phyloP scores from a whole-genome alignment of 225 moss, liverwort and hornwort species.

The Pseudoscleropodium purum region DNA sequence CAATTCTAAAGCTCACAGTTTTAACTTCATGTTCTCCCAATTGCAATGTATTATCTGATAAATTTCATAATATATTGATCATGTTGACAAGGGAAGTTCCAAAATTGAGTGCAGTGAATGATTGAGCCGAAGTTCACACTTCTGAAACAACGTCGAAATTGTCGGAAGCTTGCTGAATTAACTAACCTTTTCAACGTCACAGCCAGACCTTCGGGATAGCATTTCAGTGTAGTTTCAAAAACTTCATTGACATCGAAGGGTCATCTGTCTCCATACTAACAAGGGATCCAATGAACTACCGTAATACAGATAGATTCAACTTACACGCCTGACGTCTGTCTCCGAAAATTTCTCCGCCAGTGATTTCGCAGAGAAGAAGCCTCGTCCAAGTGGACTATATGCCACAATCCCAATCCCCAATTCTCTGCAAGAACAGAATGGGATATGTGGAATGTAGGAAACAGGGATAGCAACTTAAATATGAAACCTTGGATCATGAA shows the following conservation, averaged over 20 bases:
- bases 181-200: background rate
- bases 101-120: background rate
- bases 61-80: background rate
- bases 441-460: background rate
- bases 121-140: background rate
- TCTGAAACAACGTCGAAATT: background rate
- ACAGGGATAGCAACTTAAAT: background rate
- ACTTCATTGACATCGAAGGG: background rate
- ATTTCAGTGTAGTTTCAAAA: background rate
- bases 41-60: background rate
- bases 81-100: background rate
- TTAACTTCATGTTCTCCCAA: no score
- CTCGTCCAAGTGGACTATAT: background rate
- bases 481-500: background rate
- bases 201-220: background rate
- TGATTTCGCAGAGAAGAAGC: background rate
- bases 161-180: background rate
- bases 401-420: conserved; percentile 10
- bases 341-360: background rate
- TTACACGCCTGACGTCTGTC: background rate
- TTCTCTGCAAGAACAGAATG: background rate
- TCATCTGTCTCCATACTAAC: background rate
- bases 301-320: background rate
- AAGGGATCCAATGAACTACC: background rate
- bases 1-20: background rate